phyloP scores from a whole-genome alignment of 2,329 filamentous ascomycete genomes.

The Tolypocladium nubicola region DNA sequence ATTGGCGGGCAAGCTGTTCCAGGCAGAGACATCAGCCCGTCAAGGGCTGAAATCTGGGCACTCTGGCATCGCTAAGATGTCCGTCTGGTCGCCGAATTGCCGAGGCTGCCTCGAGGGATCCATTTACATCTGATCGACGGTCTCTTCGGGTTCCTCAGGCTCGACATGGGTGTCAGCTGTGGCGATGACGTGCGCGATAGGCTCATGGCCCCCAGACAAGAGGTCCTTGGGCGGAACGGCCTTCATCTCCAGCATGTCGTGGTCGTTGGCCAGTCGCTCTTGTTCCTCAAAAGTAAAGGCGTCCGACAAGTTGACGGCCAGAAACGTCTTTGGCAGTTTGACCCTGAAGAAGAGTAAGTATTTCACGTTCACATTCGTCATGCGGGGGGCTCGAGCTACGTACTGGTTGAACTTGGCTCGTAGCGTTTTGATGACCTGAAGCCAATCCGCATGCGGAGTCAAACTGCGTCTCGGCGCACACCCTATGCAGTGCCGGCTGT shows the following conservation, averaged over 20 bases:
- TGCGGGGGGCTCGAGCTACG: slow-evolving; percentile 21
- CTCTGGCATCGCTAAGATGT: not conserved
- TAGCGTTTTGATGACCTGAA: slow-evolving; percentile 90
- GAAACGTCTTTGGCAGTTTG: slow-evolving; percentile 55
- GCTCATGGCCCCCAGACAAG: slow-evolving; percentile 5
- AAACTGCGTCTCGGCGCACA: slow-evolving; percentile 83
- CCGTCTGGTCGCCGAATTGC: not conserved
- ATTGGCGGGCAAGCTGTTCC: not conserved
- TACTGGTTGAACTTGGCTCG: slow-evolving; percentile 92
- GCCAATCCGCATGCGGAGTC: slow-evolving; percentile 90
- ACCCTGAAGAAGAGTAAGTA: slow-evolving; percentile 31
- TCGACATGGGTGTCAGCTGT: not conserved
- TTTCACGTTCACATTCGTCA: not conserved
- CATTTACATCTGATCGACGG: not conserved
- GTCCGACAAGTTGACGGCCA: slow-evolving; percentile 54
- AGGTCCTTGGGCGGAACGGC: slow-evolving; percentile 18
- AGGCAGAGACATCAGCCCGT: slow-evolving; percentile 2
- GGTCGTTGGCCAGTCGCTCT: slow-evolving; percentile 39
- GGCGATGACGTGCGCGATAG: not conserved
- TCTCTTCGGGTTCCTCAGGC: not conserved
- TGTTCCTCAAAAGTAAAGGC: slow-evolving; percentile 49
- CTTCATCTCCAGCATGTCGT: slow-evolving; percentile 39
- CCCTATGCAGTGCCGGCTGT: slow-evolving; percentile 92
- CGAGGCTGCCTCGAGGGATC: not conserved
- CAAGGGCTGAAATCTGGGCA: not conserved